phyloP scores from a whole-genome alignment of 1,284 basidiomycete species.

The Sanguinoderma infundibulare region DNA sequence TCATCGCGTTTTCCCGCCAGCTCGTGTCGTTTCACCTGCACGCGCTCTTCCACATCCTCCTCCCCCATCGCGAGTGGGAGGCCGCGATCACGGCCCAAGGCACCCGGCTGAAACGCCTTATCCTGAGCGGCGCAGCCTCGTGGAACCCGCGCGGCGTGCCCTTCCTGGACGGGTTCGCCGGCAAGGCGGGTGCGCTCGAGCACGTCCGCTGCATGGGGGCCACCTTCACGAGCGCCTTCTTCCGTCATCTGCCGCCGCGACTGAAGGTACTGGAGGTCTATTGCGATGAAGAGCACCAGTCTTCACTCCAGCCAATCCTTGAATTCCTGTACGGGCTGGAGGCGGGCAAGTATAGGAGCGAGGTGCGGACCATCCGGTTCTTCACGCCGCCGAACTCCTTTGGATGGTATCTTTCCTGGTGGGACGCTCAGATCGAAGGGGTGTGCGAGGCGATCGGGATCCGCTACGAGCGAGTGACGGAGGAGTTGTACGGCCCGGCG shows the following conservation, averaged over 20 bases:
- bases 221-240: constrained; percentile 1
- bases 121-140: neutral
- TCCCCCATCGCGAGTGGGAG: neutral
- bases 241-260: neutral
- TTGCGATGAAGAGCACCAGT: no score
- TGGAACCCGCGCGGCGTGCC: neutral
- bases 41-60: neutral
- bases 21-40: neutral
- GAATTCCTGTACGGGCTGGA: neutral
- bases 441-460: neutral
- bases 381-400: no score
- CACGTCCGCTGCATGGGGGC: neutral
- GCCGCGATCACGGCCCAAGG: neutral
- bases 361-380: neutral
- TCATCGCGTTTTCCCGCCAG: constrained; percentile 6
- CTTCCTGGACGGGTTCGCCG: neutral
- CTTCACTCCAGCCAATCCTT: no score
- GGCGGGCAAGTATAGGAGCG: neutral
- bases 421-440: neutral
- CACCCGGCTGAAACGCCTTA: neutral
- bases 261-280: constrained; percentile 1
- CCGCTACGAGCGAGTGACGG: neutral
- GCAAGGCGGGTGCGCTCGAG: neutral
- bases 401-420: neutral
- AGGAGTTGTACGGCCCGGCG: no score